Evolutionary conservation across 345 rosid genomes (phyloP).

Genomic region (Populus tremula): DNA sequence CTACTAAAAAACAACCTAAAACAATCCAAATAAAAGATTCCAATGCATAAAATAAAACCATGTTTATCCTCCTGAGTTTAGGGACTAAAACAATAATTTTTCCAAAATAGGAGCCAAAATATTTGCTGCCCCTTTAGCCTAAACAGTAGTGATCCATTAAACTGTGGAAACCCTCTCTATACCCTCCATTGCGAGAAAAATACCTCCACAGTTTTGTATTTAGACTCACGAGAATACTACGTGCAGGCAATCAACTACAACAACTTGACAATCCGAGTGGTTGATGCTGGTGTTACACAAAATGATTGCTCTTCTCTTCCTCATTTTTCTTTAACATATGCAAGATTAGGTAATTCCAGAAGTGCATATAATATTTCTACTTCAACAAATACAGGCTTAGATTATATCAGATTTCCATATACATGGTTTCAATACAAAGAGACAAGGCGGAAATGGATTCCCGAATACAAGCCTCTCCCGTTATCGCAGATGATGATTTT

Average conservation of each 20-base stretch:
- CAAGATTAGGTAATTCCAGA: background rate
- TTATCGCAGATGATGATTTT: background rate
- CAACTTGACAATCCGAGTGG: too few species aligned
- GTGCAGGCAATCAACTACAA: background rate
- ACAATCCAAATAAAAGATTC: too few species aligned
- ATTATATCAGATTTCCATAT: background rate
- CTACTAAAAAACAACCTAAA: too few species aligned
- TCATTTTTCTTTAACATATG: background rate
- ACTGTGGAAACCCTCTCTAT: background rate
- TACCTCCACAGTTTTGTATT: constrained; percentile 2
- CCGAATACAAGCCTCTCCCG: background rate
- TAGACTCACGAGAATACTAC: constrained; percentile 8
- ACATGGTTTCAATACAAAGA: background rate
- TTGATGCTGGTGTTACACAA: too few species aligned
- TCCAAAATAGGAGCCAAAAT: constrained; percentile 16
- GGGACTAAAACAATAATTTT: too few species aligned
- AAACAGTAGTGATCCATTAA: background rate
- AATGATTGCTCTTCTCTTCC: too few species aligned
- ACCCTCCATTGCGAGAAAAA: constrained; percentile 27
- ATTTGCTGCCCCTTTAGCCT: constrained; percentile 10
- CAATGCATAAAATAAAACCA: too few species aligned
- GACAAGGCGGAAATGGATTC: background rate
- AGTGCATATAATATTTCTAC: too few species aligned
- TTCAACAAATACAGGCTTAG: too few species aligned
- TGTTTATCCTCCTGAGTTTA: too few species aligned